Evolutionary conservation across 495 filamentous ascomycete genomes (phyloP), one percentile per base, ranked within the genome.

Genomic region (Penicillium ucsense): DNA sequence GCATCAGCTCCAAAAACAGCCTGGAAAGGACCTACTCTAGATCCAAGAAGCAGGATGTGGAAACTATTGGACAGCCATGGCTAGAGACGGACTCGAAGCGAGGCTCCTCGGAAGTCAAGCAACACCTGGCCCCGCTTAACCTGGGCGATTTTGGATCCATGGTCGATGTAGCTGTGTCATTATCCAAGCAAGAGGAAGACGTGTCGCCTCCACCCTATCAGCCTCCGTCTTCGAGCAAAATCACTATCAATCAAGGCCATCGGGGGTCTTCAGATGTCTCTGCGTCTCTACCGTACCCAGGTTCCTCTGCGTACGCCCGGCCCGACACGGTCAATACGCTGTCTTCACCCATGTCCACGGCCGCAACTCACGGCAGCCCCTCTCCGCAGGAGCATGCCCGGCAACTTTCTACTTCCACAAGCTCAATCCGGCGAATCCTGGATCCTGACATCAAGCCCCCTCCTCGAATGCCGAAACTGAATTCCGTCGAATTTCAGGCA

Each of bases 61-160:
- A 73, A 50, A 60, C 49, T 35, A 70, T 68, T 43, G 70, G 68
- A 20, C 66, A 60, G 48, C 66, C 66, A 36, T 72, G 68, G 70
- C 43, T 73, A 44, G 59, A 55, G 31, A 61, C 60, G 38, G 59
- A 55, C 10, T 58, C 59, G 35, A 61, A 60, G 30, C 59, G 30
- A 32, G 43, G 12, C 12, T 27, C 53, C 8, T 41, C 6, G 3
- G 54, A 55, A 1, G 36, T 47, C 27, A 60, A 50, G 45, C 56
- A 54, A 10, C 61, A 56, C 40, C 30, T 67, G 40, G 62, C 59
- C 6, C 63, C 66, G 11, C 41, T 68, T 36, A 61, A 72, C 42
- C 49, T 72, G 6, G 53, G 59, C 32, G 61, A 67, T 29, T 61
- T 70, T 31, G 58, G 59, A 4, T 63, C 64, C 5, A 57, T 68